Evolutionary conservation across 2,329 filamentous ascomycete genomes (phyloP).

Genomic region (Epichloe sp.): DNA sequence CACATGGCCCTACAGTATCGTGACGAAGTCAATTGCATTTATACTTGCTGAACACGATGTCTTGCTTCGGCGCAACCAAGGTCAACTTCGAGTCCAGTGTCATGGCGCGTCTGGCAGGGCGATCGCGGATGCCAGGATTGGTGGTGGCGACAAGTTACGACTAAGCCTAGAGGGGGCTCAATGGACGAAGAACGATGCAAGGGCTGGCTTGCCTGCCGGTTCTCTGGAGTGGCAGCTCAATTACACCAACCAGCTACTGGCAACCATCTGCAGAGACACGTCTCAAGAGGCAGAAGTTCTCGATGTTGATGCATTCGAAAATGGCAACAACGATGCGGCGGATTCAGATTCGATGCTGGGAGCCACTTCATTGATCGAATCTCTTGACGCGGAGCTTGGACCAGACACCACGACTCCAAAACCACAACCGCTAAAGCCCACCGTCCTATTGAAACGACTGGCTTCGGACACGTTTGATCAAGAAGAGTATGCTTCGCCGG

Average conservation of each 20-base stretch:
- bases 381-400: neutral
- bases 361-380: neutral
- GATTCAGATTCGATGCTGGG: neutral
- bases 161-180: constrained; percentile 55
- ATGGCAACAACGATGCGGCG: constrained; percentile 8
- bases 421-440: constrained; percentile 1
- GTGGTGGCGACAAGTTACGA: constrained; percentile 64
- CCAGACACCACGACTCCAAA: constrained; percentile 3
- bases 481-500: constrained; percentile 60
- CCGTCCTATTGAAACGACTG: constrained; percentile 19
- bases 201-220: constrained; percentile 34
- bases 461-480: constrained; percentile 24
- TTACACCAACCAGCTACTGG: constrained; percentile 35
- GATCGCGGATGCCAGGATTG: constrained; percentile 52
- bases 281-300: constrained; percentile 35
- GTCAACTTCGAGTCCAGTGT: constrained; percentile 72
- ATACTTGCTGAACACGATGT: constrained; percentile 77
- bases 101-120: constrained; percentile 55
- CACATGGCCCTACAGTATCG: constrained; percentile 81
- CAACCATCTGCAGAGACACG: constrained; percentile 31
- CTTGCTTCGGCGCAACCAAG: constrained; percentile 59
- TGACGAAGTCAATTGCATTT: constrained; percentile 60
- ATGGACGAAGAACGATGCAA: constrained; percentile 44
- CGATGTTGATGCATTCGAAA: constrained; percentile 30
- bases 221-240: constrained; percentile 46